phyloP scores from a whole-genome alignment of 1,139 yeast genomes.

The Taphrina deformans region DNA sequence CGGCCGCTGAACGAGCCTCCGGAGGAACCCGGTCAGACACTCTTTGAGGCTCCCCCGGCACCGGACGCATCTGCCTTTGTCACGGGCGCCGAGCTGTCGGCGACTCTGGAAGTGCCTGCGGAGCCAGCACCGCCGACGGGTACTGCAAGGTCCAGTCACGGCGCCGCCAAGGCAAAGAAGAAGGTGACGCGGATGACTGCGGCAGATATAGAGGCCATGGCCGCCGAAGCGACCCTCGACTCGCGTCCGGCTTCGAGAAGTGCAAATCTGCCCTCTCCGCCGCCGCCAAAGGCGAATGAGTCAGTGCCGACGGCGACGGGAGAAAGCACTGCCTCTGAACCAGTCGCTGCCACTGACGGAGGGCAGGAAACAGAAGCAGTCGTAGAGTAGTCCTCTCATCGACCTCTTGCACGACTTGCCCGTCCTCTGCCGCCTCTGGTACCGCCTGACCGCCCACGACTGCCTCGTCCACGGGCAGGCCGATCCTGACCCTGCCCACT shows the following conservation, averaged over 20 bases:
- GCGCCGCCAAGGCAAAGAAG: slow-evolving; percentile 3
- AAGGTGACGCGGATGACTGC: slow-evolving; percentile 25
- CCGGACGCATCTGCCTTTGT: slow-evolving; percentile 5
- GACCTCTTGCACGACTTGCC: background rate
- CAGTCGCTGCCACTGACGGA: background rate
- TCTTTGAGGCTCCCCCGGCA: slow-evolving; percentile 33
- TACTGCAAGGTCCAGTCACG: background rate
- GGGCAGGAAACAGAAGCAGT: too few species aligned
- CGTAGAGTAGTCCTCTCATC: background rate
- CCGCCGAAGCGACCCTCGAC: slow-evolving; percentile 19
- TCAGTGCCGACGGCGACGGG: background rate
- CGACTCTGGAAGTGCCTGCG: background rate
- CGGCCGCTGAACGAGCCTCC: slow-evolving; percentile 44
- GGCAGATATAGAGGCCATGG: slow-evolving; percentile 31
- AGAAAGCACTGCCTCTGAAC: background rate
- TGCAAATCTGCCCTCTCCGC: background rate
- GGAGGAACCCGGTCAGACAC: slow-evolving; percentile 32
- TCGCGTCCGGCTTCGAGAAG: slow-evolving; percentile 11
- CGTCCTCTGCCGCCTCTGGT: background rate
- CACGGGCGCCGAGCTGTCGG: slow-evolving; percentile 27
- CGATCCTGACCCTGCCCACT: background rate
- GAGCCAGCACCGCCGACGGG: background rate
- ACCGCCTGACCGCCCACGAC: background rate
- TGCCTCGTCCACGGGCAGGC: background rate
- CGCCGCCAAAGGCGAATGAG: background rate